Evolutionary conservation across 768 basidiomycete species (phyloP).

Genomic region (Podaxis mareebaensis): DNA sequence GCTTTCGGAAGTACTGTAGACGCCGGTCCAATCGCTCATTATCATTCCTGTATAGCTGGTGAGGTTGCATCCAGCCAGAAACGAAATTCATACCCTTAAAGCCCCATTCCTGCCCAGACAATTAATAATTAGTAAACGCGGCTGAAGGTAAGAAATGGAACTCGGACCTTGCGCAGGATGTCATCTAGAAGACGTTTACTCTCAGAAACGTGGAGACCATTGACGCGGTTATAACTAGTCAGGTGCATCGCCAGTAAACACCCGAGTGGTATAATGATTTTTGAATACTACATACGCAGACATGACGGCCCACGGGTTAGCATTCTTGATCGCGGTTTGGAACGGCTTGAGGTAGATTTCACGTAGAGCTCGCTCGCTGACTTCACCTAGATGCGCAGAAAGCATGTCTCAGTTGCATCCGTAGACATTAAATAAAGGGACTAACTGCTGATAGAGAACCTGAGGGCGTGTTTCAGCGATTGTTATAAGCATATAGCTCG

Average conservation of each 20-base stretch:
- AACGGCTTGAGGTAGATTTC: conserved; percentile 69
- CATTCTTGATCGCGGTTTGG: conserved; percentile 56
- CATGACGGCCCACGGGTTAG: conserved; percentile 63
- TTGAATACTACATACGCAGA: conserved; percentile 40
- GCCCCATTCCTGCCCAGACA: conserved; percentile 53
- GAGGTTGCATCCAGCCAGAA: background rate
- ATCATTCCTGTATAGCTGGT: conserved; percentile 37
- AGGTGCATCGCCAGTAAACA: background rate
- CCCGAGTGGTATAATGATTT: too few species aligned
- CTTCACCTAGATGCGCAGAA: conserved; percentile 34
- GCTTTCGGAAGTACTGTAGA: conserved; percentile 46
- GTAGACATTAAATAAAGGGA: background rate
- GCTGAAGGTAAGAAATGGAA: background rate
- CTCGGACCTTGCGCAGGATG: conserved; percentile 47
- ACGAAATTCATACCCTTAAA: conserved; percentile 41
- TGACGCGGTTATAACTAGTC: conserved; percentile 57
- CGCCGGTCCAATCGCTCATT: conserved; percentile 62
- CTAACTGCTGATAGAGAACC: conserved; percentile 50
- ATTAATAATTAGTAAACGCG: background rate
- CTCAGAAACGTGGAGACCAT: conserved; percentile 62
- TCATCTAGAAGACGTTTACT: conserved; percentile 47
- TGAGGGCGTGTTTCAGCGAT: conserved; percentile 12
- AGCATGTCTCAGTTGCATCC: background rate
- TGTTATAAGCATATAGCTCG: background rate
- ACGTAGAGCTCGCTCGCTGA: conserved; percentile 59